These are phyloP conservation scores for Pleurozium schreberi DNA, from an alignment of 225 moss, liverwort and hornwort genomes.

Conservation along the genomic window DNA sequence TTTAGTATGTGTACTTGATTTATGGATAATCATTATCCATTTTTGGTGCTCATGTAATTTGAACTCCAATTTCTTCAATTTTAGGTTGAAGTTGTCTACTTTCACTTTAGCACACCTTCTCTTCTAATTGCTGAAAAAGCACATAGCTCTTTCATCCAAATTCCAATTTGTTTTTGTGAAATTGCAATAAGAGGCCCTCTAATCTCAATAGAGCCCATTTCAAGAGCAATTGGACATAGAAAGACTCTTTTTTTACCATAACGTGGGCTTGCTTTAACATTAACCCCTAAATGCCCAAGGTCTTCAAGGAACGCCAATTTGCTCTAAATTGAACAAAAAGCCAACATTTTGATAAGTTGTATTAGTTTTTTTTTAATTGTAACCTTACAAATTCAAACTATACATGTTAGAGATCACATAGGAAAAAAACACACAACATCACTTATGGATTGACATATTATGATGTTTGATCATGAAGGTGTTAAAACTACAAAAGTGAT, in stretches of 20 bases:
- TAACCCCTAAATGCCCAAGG: too few relatives aligned
- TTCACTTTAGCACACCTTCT: background rate
- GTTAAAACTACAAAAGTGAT: too few relatives aligned
- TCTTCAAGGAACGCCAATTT: too few relatives aligned
- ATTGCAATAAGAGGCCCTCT: background rate
- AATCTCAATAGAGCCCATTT: background rate
- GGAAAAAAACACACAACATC: too few relatives aligned
- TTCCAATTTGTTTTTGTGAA: background rate
- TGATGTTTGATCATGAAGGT: too few relatives aligned
- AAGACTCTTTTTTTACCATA: background rate
- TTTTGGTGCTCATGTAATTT: accelerated
- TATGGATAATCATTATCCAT: background rate
- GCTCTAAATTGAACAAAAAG: too few relatives aligned
- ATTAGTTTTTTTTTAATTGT: too few relatives aligned
- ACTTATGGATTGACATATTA: too few relatives aligned
- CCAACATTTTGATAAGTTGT: too few relatives aligned
- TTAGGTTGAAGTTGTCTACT: background rate
- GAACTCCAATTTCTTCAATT: background rate
- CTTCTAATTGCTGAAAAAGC: background rate
- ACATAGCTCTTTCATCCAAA: too few relatives aligned
- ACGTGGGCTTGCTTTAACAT: accelerated
- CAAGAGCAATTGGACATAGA: background rate
- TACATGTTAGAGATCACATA: too few relatives aligned
- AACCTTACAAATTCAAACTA: too few relatives aligned
- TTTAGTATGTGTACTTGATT: background rate